Evolutionary conservation across 176 grass and related monocot species (phyloP), one percentile per base, ranked within the genome.

Genomic region (Oryza meridionalis): DNA sequence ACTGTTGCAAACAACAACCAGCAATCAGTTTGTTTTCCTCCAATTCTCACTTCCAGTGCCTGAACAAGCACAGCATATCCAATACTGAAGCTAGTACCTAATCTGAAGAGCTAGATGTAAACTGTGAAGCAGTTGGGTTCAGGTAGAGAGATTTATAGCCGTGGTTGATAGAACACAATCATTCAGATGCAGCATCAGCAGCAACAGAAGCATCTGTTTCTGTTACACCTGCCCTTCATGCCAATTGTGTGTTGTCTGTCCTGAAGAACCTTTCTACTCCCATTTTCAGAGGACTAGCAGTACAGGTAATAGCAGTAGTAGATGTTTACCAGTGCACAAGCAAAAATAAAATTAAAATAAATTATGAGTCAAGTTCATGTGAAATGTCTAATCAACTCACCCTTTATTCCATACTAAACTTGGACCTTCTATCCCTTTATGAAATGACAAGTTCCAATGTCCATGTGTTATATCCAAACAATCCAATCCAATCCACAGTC

Each of bases 41-140:
- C 82, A 94, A 85, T 66, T 63, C 91, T 92, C 83, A 89, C 67
- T 65, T 77, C 71, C 69, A 76, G 59, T 21, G 27, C 75, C 75
- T 83, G 67, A 62, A 79, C 11, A 49, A 53, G 17, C 27, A 26
- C 49, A 21, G 49, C 44, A 31, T 72, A 13, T 71, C 37, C 11
- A 43, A 10, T 2, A 43, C 42, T 33, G 72, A 69, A 46, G 21
- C 65, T 82, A 67, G 11, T 58, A 51, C 33, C 17, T 27, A 15
- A 42, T 69, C 25, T 51, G 33, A 63, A 62, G 69, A 62, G 69
- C 32, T 66, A 65, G 38, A 80, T 65, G 76, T 62, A 38, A 64
- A 69, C 45, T 76, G 35, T 62, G 44, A 75, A 81, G 50, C 32
- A 69, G 38, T 43, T 84, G 42, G 31, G 70, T 65, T 76, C 75